phyloP scores from a whole-genome alignment of 306 rosid species.

The Ziziphus jujuba region DNA sequence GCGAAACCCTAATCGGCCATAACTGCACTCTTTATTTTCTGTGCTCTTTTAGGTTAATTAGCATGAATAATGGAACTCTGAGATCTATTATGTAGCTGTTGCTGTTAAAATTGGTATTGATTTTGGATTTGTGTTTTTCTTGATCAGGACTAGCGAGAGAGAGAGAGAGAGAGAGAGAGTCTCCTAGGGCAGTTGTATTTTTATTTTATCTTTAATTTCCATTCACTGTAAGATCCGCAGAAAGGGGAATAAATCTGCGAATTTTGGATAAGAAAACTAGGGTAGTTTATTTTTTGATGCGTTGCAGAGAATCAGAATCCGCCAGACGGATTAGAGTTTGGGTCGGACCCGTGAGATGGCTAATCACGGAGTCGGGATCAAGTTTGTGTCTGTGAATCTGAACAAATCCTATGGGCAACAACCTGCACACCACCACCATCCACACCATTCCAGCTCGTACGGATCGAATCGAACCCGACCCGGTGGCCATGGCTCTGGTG shows the following conservation, averaged over 20 bases:
- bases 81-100: slow-evolving; percentile 16
- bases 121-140: slow-evolving; percentile 1
- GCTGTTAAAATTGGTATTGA: background rate
- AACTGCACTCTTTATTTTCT: background rate
- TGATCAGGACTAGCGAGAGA: too few species aligned
- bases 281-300: slow-evolving; percentile 68
- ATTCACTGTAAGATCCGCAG: slow-evolving; percentile 28
- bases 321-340: slow-evolving; percentile 41
- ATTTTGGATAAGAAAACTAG: slow-evolving; percentile 25
- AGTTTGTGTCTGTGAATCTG: slow-evolving; percentile 89
- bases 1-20: slow-evolving; percentile 42
- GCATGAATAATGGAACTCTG: background rate
- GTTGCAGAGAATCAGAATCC: slow-evolving; percentile 43
- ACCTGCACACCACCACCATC: slow-evolving; percentile 45
- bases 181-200: slow-evolving; percentile 14
- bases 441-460: slow-evolving; percentile 36
- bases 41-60: background rate
- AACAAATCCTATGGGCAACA: slow-evolving; percentile 98
- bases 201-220: background rate
- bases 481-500: slow-evolving; percentile 34
- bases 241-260: slow-evolving; percentile 17
- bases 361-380: slow-evolving; percentile 76
- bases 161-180: slow-evolving; percentile 25
- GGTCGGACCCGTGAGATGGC: slow-evolving; percentile 66
- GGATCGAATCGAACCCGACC: slow-evolving; percentile 63